Base-by-base conservation (phyloP, 345 rosid species). In the Gossypium bickii region DNA sequence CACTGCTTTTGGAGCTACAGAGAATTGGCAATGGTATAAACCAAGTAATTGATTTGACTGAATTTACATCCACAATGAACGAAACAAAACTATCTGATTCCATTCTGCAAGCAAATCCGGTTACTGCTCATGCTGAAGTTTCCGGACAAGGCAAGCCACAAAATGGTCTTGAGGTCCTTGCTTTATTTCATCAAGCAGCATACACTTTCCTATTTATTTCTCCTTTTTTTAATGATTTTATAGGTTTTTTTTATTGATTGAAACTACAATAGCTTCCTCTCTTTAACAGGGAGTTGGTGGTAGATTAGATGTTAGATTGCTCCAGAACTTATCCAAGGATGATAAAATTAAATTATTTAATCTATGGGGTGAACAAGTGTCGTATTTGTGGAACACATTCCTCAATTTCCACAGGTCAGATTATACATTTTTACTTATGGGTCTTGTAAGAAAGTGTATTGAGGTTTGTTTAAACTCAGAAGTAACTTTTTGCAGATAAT, bases 331-430 rank as follows among this genome's bases (percentile, higher is more conserved):
- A 71, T 52, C 97, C 0, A 83, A 83, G 78, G 94, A 88, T 74
- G 84, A 80, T 80, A 70, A 85, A 43, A 67, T 81, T 61, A 84
- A 85, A 75, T 53, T 85, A 48, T 93, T 91, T 74, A 76, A 89
- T 76, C 81, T 84, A 74, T 78, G 89, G 52, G 92, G 99, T 18
- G 79, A 82, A 69, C 99, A 95, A 76, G 73, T 86, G 15, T 86
- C 82, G 59, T 84, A 82, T 82, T 84, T 95, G 61, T 95, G 98
- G 98, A 88, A 76, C 83, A 78, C 77, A 52, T 91, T 95, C 84
- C 86, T 95, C 51, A 86, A 80, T 82, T 90, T 93, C 80, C 99
- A 95, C 91, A 85, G 99, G 99, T 95, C 27, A 55, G 71, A 2
- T 66, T 75, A 41, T 57, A 15, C 44, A 56, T 55, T 43, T 73